These are phyloP conservation scores for Dipteronia dyeriana DNA, from an alignment of 345 rosid genomes.

Conservation along the genomic window DNA sequence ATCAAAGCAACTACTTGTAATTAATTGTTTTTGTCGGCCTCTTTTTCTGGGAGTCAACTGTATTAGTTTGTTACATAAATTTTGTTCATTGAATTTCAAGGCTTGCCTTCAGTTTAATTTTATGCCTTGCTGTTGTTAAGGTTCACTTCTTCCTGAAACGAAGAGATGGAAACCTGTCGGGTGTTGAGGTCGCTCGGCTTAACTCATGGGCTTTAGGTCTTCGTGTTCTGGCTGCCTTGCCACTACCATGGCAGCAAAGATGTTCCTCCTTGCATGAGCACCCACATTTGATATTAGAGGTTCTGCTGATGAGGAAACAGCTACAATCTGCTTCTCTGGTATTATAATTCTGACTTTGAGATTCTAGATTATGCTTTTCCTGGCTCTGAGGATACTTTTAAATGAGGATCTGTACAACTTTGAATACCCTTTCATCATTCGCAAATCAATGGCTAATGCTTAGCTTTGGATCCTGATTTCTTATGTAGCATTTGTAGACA, in stretches of 20 bases:
- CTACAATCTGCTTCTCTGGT: conserved; percentile 89
- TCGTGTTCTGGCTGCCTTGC: conserved; percentile 92
- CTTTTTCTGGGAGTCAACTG: conserved; percentile 12
- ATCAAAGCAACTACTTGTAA: conserved; percentile 95
- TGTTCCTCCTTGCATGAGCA: conserved; percentile 97
- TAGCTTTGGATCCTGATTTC: conserved; percentile 12
- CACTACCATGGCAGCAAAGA: conserved; percentile 98
- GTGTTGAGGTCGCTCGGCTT: conserved; percentile 77
- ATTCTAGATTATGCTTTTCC: conserved; percentile 11
- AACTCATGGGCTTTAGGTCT: conserved; percentile 99
- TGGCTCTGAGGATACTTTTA: not conserved
- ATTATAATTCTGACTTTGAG: conserved; percentile 16
- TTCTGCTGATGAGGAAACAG: conserved; percentile 95
- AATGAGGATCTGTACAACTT: not conserved
- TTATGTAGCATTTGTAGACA: conserved; percentile 2
- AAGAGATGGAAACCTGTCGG: conserved; percentile 78
- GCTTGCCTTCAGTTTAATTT: conserved; percentile 15
- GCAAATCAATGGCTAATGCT: conserved; percentile 10
- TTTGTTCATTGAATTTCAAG: conserved; percentile 4
- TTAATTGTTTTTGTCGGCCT: conserved; percentile 12
- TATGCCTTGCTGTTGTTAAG: conserved; percentile 45
- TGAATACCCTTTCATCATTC: conserved; percentile 5
- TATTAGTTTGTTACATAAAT: not conserved
- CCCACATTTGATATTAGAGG: conserved; percentile 91
- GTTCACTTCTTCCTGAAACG: conserved; percentile 96